Percentiles rank a stretch among this genome's conserved stretches.
Evolutionary conservation across 75 land plant genomes (phyloP).

Genomic region (Picea glauca): DNA sequence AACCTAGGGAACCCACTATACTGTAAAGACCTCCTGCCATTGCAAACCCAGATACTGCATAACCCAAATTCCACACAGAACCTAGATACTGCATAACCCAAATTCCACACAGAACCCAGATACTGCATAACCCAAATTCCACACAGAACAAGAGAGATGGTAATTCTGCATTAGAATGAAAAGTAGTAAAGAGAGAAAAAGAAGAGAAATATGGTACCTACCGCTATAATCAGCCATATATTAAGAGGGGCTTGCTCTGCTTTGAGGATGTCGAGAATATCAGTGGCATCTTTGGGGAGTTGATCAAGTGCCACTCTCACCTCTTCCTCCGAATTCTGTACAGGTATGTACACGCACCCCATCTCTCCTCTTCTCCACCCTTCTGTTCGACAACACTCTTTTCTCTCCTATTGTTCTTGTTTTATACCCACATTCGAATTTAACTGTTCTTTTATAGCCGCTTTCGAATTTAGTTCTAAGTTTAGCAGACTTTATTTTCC

Average conservation of each 20-base stretch:
- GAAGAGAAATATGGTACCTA: constrained; percentile 17
- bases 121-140: no score
- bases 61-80: no score
- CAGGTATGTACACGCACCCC: constrained; percentile 1
- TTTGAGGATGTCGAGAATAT: constrained; percentile 76
- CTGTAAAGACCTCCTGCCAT: no score
- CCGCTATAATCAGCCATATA: constrained; percentile 97
- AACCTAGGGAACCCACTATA: no score
- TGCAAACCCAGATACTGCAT: no score
- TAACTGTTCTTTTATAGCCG: no score
- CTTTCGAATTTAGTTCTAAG: no score
- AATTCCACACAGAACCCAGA: no score
- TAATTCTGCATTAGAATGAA: constrained; percentile 2
- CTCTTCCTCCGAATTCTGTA: constrained; percentile 54
- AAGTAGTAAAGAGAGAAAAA: neutral
- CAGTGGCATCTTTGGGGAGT: constrained; percentile 41
- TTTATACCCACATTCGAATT: no score
- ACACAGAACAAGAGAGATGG: neutral
- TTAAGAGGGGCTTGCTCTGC: constrained; percentile 98
- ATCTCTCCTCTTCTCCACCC: neutral
- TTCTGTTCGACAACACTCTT: neutral
- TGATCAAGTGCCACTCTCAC: constrained; percentile 85
- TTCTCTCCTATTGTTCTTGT: no score
- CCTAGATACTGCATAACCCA: no score
- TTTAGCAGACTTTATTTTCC: no score